Base-by-base conservation (phyloP, 257 asterid species). In the Buddleja alternifolia region DNA sequence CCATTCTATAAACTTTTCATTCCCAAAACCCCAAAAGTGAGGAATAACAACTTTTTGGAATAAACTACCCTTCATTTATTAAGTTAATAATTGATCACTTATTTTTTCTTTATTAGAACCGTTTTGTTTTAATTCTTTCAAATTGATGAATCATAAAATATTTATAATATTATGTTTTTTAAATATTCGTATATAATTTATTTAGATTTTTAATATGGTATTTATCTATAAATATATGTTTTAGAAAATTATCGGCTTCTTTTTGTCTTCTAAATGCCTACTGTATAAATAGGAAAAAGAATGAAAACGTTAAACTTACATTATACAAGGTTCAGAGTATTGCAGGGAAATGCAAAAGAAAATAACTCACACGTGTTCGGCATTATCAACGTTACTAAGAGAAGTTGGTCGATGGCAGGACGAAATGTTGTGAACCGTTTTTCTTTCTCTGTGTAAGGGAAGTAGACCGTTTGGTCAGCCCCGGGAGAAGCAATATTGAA, bases 401-500 rank as follows among this genome's bases (percentile, higher is more conserved):
- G 93, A 51, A 93, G 91, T 34, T 90, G 92, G 61, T 90, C 97
- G 59, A 93, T 85, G 80, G 89, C 80, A 7, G 85, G 67, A 21
- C 76, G 82, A 48, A 86, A 90, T 6, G 67, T 64, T 1, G 86
- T 68, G 65, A 88, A 79, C 1, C 97, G 87, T 67, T 79, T 85
- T 61, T 85, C 81, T 47, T 79, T 82, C 74, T 90, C 95, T 0
- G 93, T 81, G 75, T 72, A 74, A 57, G 96, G 95, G 73, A 88
- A 93, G 75, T 93, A 93, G 36, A 93, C 85, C 0, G 95, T 63
- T 36, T 88, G 98, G 62, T 93, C 97, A 50, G 95, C 96, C 20
- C 98, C 96, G 0, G 98, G 98, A 5, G 97, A 80, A 62, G 95
- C 88, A 66, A 93, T 90, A 64, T 93, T 93, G 80, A 88, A 93